Conservation (phyloP, 169 alveolate species). For the Eimeria necatrix region DNA sequence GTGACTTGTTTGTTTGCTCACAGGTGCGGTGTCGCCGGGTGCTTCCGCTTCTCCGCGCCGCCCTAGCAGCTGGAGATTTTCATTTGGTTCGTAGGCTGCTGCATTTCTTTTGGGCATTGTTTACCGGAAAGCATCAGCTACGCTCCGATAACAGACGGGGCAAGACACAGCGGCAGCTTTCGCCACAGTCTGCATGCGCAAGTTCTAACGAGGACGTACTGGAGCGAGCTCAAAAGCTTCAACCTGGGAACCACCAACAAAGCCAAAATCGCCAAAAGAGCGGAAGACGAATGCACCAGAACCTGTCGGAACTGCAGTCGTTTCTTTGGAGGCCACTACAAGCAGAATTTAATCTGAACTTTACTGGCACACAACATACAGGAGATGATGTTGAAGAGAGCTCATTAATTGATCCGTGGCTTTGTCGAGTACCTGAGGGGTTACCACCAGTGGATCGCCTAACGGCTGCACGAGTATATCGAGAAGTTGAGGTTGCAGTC, state of each 20-base stretch:
- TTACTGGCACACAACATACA: background rate
- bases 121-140: background rate
- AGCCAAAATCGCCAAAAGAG: background rate
- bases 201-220: background rate
- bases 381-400: background rate
- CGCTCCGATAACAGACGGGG: background rate
- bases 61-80: constrained; percentile 58
- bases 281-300: background rate
- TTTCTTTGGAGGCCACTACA: constrained; percentile 57
- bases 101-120: constrained; percentile 61
- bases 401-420: background rate
- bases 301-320: background rate
- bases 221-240: background rate
- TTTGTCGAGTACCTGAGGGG: constrained; percentile 35
- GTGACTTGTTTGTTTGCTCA: no score
- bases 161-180: background rate
- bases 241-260: background rate
- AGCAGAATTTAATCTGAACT: background rate
- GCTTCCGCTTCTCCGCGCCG: constrained; percentile 73
- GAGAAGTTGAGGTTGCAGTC: constrained; percentile 42
- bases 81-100: constrained; percentile 59
- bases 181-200: background rate
- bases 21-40: constrained; percentile 63
- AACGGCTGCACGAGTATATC: constrained; percentile 43
- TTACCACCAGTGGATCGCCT: constrained; percentile 54